Percentiles rank a stretch among this genome's conserved stretches.
These are phyloP conservation scores for Cochlearia excelsa DNA, from an alignment of 345 rosid species.

Conservation along the genomic window DNA sequence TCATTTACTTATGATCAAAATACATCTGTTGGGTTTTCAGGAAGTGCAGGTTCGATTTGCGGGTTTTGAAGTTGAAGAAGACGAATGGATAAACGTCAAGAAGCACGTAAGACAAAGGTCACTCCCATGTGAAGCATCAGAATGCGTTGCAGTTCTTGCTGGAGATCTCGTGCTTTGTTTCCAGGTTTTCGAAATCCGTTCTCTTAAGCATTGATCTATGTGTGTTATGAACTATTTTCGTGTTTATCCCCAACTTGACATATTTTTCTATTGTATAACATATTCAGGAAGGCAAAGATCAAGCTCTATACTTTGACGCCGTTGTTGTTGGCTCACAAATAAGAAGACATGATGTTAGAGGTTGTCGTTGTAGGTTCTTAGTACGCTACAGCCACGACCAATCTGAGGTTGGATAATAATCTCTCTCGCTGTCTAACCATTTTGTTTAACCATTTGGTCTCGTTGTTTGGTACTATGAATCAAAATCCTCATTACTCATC, in stretches of 20 bases:
- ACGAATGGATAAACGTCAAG: constrained; percentile 90
- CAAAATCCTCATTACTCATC: constrained; percentile 25
- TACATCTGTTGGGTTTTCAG: constrained; percentile 48
- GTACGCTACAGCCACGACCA: constrained; percentile 97
- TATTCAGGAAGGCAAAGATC: constrained; percentile 96
- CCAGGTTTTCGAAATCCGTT: constrained; percentile 52
- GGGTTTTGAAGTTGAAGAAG: constrained; percentile 95
- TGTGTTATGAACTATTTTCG: constrained; percentile 10
- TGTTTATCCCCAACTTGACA: background rate
- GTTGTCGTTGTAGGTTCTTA: constrained; percentile 95
- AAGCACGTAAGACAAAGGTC: constrained; percentile 86
- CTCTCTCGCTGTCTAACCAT: constrained; percentile 12
- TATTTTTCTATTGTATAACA: constrained; percentile 11
- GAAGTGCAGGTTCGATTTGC: constrained; percentile 92
- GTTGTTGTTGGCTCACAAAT: constrained; percentile 97
- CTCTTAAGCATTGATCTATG: constrained; percentile 9
- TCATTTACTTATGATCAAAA: constrained; percentile 4
- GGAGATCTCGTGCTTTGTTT: constrained; percentile 97
- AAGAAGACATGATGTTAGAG: constrained; percentile 95
- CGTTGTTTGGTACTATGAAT: constrained; percentile 11
- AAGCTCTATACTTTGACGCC: constrained; percentile 95
- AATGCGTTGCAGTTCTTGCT: constrained; percentile 98
- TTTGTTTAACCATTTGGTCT: constrained; percentile 2
- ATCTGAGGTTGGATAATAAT: constrained; percentile 63
- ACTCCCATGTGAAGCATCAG: constrained; percentile 97